Percentiles rank a stretch among this genome's conserved stretches.
phyloP scores from a whole-genome alignment of 768 basidiomycete genomes.

The Astraeus odoratus region DNA sequence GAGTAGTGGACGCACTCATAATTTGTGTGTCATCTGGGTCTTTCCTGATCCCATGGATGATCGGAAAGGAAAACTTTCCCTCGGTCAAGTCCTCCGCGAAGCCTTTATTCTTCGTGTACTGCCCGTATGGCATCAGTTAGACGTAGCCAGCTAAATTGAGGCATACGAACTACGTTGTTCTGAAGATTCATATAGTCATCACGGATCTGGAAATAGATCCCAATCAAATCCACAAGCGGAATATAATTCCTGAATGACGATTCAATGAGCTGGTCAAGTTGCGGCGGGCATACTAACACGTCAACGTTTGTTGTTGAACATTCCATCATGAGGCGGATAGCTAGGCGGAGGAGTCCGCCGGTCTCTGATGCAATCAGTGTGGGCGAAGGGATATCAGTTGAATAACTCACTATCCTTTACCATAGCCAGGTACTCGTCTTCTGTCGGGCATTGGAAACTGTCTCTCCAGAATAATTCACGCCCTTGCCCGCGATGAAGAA shows the following conservation, averaged over 20 bases:
- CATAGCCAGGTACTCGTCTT: slow-evolving; percentile 94
- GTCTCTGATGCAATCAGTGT: slow-evolving; percentile 57
- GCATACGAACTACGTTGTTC: slow-evolving; percentile 14
- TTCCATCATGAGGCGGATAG: slow-evolving; percentile 94
- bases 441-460: slow-evolving; percentile 80
- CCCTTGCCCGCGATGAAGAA: slow-evolving; percentile 90
- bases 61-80: slow-evolving; percentile 96
- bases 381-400: not conserved
- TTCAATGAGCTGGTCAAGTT: not conserved
- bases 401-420: slow-evolving; percentile 77
- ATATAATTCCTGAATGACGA: slow-evolving; percentile 38
- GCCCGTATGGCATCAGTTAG: not conserved
- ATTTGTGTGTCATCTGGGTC: slow-evolving; percentile 73
- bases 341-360: slow-evolving; percentile 85
- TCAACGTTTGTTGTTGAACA: slow-evolving; percentile 55
- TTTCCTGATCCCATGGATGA: slow-evolving; percentile 83
- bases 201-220: slow-evolving; percentile 53
- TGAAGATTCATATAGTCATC: slow-evolving; percentile 44
- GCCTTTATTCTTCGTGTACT: slow-evolving; percentile 83
- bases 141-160: not conserved
- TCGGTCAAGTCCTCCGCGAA: slow-evolving; percentile 94
- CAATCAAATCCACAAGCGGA: slow-evolving; percentile 50
- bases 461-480: slow-evolving; percentile 93
- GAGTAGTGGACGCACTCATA: slow-evolving; percentile 56
- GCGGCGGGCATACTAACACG: slow-evolving; percentile 36